A percentile compares a stretch with the other conserved stretches of the same genome.
These are phyloP conservation scores for Phlegmacium glaucopus DNA, from an alignment of 768 basidiomycete genomes.

Conservation along the genomic window DNA sequence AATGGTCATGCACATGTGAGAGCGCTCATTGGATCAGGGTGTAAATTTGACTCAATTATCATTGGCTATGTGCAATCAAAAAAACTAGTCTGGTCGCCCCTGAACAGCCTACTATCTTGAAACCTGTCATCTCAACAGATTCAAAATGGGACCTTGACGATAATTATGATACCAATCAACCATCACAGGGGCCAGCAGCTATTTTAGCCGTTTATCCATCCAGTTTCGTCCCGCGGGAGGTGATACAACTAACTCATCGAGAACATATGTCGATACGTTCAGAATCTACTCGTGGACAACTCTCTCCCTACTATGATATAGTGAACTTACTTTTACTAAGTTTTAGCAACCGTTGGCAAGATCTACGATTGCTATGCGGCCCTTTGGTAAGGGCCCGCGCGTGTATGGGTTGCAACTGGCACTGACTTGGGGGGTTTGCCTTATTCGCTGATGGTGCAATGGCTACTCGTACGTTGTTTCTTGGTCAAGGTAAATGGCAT, in stretches of 20 bases:
- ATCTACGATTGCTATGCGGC: constrained; percentile 19
- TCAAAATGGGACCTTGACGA: background rate
- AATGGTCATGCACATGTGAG: too few species aligned
- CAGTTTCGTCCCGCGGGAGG: too few species aligned
- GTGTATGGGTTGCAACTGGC: constrained; percentile 9
- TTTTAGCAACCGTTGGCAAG: too few species aligned
- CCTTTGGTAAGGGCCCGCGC: constrained; percentile 20
- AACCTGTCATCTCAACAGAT: constrained; percentile 17
- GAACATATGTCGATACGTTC: too few species aligned
- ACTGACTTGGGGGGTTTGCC: background rate
- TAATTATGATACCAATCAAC: constrained; percentile 4
- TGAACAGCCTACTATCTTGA: too few species aligned
- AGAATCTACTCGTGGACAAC: too few species aligned
- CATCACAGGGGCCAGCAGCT: constrained; percentile 2
- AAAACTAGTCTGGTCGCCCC: too few species aligned
- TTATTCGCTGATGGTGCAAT: constrained; percentile 68
- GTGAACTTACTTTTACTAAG: too few species aligned
- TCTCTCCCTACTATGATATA: constrained; percentile 46
- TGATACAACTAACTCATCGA: too few species aligned
- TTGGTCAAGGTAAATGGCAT: constrained; percentile 68
- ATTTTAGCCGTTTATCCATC: constrained; percentile 13
- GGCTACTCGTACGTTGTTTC: constrained; percentile 79
- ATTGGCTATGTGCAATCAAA: too few species aligned
- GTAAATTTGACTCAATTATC: constrained; percentile 24
- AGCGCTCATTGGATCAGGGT: constrained; percentile 9